These are phyloP conservation scores for Fonsecaea erecta DNA, from an alignment of 2,329 filamentous ascomycete species.

Conservation along the genomic window DNA sequence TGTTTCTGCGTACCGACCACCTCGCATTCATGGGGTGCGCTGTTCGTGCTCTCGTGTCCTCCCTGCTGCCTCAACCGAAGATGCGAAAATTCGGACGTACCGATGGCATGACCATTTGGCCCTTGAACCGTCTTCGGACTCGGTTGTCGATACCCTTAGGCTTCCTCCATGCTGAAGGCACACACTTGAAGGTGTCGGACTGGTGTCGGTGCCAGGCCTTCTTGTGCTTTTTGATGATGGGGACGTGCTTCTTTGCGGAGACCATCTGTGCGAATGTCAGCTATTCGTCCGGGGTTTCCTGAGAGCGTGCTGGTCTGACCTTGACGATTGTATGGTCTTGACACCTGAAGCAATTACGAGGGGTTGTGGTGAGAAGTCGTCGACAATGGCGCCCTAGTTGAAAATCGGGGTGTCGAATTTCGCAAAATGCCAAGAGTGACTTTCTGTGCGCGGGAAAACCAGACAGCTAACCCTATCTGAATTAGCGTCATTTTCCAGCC, in stretches of 20 bases:
- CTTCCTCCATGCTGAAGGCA: conserved; percentile 93
- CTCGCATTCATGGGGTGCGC: not conserved
- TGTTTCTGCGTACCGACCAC: conserved; percentile 9
- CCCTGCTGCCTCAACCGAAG: not conserved
- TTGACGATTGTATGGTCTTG: conserved; percentile 16
- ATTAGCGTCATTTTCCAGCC: conserved; percentile 1
- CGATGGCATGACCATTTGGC: conserved; percentile 95
- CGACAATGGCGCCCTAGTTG: not conserved
- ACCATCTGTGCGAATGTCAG: conserved; percentile 71
- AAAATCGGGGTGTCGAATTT: conserved; percentile 17
- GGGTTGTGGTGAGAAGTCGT: conserved; percentile 7
- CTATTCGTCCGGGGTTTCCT: not conserved
- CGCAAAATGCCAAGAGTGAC: conserved; percentile 13
- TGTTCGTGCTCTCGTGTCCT: not conserved
- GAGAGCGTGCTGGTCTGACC: not conserved
- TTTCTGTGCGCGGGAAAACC: conserved; percentile 10
- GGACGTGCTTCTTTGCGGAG: conserved; percentile 98
- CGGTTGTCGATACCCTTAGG: conserved; percentile 99
- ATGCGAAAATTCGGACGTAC: conserved; percentile 58
- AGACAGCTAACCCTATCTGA: not conserved
- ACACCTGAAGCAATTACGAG: conserved; percentile 7
- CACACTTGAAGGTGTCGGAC: conserved; percentile 93
- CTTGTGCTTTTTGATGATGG: conserved; percentile 99
- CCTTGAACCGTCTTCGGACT: conserved; percentile 96
- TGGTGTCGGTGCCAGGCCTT: conserved; percentile 97